Evolutionary conservation across 768 basidiomycete genomes (phyloP).

Genomic region (Trametes gibbosa): DNA sequence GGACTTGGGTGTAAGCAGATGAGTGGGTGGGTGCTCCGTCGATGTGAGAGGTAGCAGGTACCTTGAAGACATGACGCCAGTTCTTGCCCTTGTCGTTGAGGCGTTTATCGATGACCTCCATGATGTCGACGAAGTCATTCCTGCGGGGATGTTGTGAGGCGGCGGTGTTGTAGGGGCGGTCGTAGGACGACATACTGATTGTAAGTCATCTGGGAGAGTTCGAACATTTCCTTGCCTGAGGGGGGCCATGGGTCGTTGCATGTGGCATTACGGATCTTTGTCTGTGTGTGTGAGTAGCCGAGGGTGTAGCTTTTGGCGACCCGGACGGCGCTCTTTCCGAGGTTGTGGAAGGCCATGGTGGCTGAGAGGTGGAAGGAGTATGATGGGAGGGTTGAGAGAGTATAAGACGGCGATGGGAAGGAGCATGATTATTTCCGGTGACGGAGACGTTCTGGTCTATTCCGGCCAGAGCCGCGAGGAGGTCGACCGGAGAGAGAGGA

Average conservation of each 20-base stretch:
- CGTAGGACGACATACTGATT: constrained; percentile 63
- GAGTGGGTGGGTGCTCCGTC: not conserved
- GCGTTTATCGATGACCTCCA: constrained; percentile 98
- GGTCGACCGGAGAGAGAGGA: not conserved
- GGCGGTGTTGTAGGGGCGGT: not conserved
- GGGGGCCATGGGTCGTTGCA: constrained; percentile 97
- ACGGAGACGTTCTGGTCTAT: not conserved
- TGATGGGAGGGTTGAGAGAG: not conserved
- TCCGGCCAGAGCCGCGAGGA: not conserved
- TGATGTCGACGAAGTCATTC: constrained; percentile 94
- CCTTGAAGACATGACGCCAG: constrained; percentile 99
- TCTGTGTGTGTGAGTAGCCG: constrained; percentile 89
- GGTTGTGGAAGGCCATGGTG: constrained; percentile 13
- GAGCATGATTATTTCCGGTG: not conserved
- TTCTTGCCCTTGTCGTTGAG: constrained; percentile 99
- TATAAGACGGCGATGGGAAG: not conserved
- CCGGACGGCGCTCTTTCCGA: constrained; percentile 64
- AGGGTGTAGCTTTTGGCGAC: constrained; percentile 92
- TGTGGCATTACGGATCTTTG: constrained; percentile 92
- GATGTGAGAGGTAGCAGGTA: constrained; percentile 21
- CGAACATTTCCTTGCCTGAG: constrained; percentile 95
- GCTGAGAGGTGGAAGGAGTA: not conserved
- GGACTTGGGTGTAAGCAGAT: constrained; percentile 44
- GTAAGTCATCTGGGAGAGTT: constrained; percentile 91
- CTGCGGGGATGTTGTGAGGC: constrained; percentile 32